Evolutionary conservation across 768 basidiomycete genomes (phyloP), one percentile per base, ranked within the genome.

Genomic region (Leccinum olivaceopallidum): DNA sequence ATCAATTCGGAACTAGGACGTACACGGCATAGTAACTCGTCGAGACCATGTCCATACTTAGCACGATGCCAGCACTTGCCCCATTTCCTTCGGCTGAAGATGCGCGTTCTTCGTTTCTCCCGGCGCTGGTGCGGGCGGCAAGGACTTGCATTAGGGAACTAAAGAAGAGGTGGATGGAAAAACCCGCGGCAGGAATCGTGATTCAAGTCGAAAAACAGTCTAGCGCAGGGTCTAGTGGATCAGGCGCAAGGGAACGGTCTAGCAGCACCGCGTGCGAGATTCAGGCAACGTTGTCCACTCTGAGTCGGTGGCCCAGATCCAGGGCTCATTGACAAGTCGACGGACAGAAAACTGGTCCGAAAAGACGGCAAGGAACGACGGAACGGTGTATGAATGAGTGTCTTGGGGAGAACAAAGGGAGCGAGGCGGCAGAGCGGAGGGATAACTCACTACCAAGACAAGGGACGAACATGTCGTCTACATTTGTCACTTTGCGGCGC

Each of bases 21-120:
- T 73, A 90, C 89, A 85, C 79, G 65, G 87, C 81, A 64, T 79
- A 85, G 7, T 80, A 72, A 16, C 81, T 81, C 42, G 76, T 79
- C 2, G 80, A 80, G n/a, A 85, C 76, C 71, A 86, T 73, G 57
- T 84, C 72, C 62, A 90, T 68, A 22, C 79, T 80, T 20, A 92
- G 65, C 13, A 91, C 80, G 28, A 87, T 75, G 5, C 90, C 90
- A 28, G 74, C 80, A 3, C 70, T 55, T 18, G 80, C 84, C 0
- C 84, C 85, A 53, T 65, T 39, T 20, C 85, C 84, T 62, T 77
- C 76, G 57, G 79, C 75, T 32, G 55, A 26, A 6, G 55, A 39
- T 44, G 61, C 53, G 4, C 65, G 61, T 56, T 64, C 47, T 62
- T 60, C 50, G 62, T 37, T 56, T 51, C 62, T 36, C 36, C 56